A percentile compares a stretch with the other conserved stretches of the same genome.
These are phyloP conservation scores for Kwoniella sp. DNA, from an alignment of 768 basidiomycete genomes.

Conservation along the genomic window DNA sequence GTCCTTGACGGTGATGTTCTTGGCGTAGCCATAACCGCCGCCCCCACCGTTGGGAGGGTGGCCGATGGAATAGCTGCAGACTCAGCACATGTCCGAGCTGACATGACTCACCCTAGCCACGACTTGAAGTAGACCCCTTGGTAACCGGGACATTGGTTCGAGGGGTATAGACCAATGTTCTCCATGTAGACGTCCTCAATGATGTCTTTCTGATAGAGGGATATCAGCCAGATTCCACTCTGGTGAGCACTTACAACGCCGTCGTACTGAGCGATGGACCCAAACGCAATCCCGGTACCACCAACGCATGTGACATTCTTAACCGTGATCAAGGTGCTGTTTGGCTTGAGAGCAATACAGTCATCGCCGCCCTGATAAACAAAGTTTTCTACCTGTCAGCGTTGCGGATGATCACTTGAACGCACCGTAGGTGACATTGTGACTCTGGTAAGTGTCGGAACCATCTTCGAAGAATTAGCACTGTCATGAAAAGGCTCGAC, in stretches of 20 bases:
- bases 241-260: conserved; percentile 11
- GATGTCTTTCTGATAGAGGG: no score
- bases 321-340: conserved; percentile 53
- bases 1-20: conserved; percentile 27
- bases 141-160: conserved; percentile 27
- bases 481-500: conserved; percentile 28
- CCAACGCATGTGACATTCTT: conserved; percentile 51
- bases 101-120: conserved; percentile 26
- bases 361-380: conserved; percentile 53
- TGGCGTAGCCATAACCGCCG: conserved; percentile 29
- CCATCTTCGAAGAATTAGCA: no score
- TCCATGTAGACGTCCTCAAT: conserved; percentile 27
- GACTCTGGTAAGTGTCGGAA: conserved; percentile 51
- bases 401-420: conserved; percentile 5
- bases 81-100: not conserved
- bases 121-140: conserved; percentile 39
- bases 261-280: conserved; percentile 52
- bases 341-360: conserved; percentile 53
- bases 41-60: conserved; percentile 35
- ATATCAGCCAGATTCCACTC: not conserved
- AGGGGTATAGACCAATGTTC: conserved; percentile 22
- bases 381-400: conserved; percentile 49
- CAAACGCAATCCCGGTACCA: conserved; percentile 53
- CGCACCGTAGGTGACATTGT: conserved; percentile 52
- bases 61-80: conserved; percentile 12